Conservation (phyloP, 116 monocot genomes). For the Posidonia oceanica region DNA sequence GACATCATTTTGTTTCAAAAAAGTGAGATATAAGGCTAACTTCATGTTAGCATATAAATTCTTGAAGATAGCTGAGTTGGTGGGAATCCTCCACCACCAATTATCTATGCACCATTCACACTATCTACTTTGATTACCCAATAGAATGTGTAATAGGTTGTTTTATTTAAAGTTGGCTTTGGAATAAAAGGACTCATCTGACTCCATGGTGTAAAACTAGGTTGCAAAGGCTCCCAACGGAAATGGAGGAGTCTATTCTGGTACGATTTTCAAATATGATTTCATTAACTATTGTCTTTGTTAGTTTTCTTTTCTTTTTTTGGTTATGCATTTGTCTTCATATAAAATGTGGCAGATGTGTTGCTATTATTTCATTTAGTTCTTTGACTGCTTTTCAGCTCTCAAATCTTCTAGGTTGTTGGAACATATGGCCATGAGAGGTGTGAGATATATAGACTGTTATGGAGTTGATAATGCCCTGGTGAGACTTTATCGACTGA, state of each 20-base stretch:
- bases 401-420: conserved; percentile 72
- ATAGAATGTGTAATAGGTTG: neutral
- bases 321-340: neutral
- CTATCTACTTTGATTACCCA: neutral
- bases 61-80: no score
- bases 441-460: conserved; percentile 82
- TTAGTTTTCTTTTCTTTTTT: neutral
- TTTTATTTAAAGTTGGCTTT: neutral
- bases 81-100: no score
- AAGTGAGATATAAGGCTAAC: no score
- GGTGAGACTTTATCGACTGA: conserved; percentile 30
- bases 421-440: conserved; percentile 93
- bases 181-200: neutral
- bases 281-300: neutral
- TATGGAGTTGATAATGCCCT: conserved; percentile 99
- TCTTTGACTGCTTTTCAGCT: conserved; percentile 28
- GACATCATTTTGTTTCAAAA: no score
- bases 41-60: no score
- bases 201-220: conserved; percentile 26
- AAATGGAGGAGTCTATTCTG: conserved; percentile 94
- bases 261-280: conserved; percentile 24
- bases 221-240: conserved; percentile 97
- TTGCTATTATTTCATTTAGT: neutral
- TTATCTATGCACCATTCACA: no score
- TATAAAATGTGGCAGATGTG: neutral